Evolutionary conservation across 2,329 filamentous ascomycete genomes (phyloP).

Genomic region (Talaromyces sp.): DNA sequence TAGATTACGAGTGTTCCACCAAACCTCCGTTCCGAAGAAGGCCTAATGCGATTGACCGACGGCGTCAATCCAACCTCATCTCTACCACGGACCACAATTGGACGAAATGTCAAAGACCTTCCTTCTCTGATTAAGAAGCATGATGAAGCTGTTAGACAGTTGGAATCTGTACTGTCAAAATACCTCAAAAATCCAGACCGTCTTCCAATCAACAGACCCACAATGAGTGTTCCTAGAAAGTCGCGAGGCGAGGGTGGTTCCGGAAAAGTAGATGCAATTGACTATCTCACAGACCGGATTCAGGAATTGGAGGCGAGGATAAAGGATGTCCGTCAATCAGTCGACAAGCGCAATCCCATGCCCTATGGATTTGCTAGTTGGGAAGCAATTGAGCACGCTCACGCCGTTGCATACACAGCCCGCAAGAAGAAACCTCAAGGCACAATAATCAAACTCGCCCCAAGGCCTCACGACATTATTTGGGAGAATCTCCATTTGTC

Average conservation of each 20-base stretch:
- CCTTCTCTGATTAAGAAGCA: slow-evolving; percentile 83
- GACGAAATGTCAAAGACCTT: slow-evolving; percentile 86
- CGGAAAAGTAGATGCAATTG: slow-evolving; percentile 85
- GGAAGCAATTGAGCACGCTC: slow-evolving; percentile 80
- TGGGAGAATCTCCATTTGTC: slow-evolving; percentile 87
- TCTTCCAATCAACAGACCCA: slow-evolving; percentile 71
- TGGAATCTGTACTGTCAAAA: slow-evolving; percentile 80
- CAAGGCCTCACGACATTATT: slow-evolving; percentile 85
- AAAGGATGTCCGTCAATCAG: slow-evolving; percentile 71
- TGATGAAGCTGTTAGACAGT: slow-evolving; percentile 70
- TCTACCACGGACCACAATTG: slow-evolving; percentile 75
- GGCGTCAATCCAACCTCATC: slow-evolving; percentile 73
- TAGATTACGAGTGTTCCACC: slow-evolving; percentile 80
- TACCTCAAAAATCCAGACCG: slow-evolving; percentile 85
- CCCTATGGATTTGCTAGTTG: slow-evolving; percentile 94
- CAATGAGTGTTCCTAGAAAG: slow-evolving; percentile 61
- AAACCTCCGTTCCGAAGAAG: slow-evolving; percentile 75
- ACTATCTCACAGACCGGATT: slow-evolving; percentile 85
- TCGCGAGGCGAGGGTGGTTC: slow-evolving; percentile 44
- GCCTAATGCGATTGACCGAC: slow-evolving; percentile 79
- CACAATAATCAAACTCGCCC: slow-evolving; percentile 72
- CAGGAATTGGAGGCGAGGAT: slow-evolving; percentile 77
- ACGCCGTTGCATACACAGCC: slow-evolving; percentile 77
- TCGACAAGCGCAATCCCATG: slow-evolving; percentile 85
- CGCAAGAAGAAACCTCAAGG: slow-evolving; percentile 78